phyloP scores from a whole-genome alignment of 78 protist species.

The Paulinella micropora region DNA sequence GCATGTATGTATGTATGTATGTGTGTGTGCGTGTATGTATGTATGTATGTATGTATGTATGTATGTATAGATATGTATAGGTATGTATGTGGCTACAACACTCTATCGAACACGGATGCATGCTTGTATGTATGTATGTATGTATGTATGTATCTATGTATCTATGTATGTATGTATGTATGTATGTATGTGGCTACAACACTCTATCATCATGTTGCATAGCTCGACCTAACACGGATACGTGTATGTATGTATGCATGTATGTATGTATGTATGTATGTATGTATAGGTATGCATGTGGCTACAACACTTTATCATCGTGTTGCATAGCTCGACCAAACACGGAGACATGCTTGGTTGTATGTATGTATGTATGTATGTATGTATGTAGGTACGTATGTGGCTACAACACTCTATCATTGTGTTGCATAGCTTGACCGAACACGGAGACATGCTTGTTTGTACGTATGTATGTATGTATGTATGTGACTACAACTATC shows the following conservation, averaged over 20 bases:
- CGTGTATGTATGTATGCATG: no score
- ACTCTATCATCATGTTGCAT: conserved; percentile 61
- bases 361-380: not conserved
- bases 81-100: not conserved
- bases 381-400: conserved; percentile 3
- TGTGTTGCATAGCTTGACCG: conserved; percentile 63
- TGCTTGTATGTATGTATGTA: not conserved
- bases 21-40: no score
- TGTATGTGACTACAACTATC: not conserved
- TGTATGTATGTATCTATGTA: not conserved
- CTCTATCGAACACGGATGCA: not conserved
- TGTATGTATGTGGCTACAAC: no score
- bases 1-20: not conserved
- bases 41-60: no score
- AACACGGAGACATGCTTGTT: conserved; percentile 18
- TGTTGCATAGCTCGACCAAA: no score
- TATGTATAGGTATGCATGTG: not conserved
- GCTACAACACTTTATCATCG: no score
- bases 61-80: no score
- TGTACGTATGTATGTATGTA: not conserved
- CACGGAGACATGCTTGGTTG: not conserved
- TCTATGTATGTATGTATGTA: no score
- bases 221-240: no score
- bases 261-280: no score
- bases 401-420: conserved; percentile 85